phyloP scores from a whole-genome alignment of 164 flowering plant species.

The Magnolia kwangsiensis region DNA sequence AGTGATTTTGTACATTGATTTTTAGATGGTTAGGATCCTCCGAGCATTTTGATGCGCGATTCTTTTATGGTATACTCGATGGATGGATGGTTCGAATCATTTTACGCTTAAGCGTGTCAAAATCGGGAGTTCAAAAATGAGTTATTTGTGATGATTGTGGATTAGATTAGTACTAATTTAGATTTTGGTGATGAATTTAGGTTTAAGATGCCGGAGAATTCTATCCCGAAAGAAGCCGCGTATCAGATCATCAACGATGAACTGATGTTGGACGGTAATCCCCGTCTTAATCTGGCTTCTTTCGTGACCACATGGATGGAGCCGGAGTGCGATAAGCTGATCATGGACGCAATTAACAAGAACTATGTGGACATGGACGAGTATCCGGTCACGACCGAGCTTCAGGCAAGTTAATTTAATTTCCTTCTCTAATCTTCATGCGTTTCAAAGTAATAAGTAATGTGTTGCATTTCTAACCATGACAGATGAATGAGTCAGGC shows the following conservation, averaged over 20 bases:
- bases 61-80: neutral
- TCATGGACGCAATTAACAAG: conserved; percentile 34
- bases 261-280: conserved; percentile 56
- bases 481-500: too few relatives aligned
- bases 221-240: conserved; percentile 70
- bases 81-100: neutral
- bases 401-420: conserved; percentile 25
- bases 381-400: conserved; percentile 45
- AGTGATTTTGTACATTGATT: too few relatives aligned
- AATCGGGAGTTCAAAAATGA: too few relatives aligned
- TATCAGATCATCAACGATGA: conserved; percentile 61
- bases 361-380: conserved; percentile 44
- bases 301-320: conserved; percentile 47
- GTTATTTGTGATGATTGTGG: neutral
- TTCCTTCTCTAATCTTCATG: too few relatives aligned
- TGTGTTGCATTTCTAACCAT: too few relatives aligned
- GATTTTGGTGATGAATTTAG: conserved; percentile 16
- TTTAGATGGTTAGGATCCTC: too few relatives aligned
- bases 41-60: too few relatives aligned
- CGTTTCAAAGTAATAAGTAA: too few relatives aligned
- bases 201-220: conserved; percentile 53
- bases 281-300: conserved; percentile 59
- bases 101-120: neutral
- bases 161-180: neutral
- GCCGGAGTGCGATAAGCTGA: conserved; percentile 39